Conservation (phyloP, 2,329 filamentous ascomycete species). For the Arthrobotrys conoides region DNA sequence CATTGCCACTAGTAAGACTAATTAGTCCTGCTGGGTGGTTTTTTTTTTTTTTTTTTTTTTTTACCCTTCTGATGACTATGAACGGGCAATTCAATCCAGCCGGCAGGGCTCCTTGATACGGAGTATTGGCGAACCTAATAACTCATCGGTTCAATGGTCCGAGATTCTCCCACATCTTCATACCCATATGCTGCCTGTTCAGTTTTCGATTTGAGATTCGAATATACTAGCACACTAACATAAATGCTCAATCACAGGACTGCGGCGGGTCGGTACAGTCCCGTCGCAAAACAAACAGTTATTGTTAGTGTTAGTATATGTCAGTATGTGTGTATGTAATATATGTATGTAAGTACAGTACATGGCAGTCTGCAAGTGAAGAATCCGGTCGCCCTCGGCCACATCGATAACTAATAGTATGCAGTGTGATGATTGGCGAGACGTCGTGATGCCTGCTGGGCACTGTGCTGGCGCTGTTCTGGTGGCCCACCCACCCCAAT, state of each 20-base stretch:
- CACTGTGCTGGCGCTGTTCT: constrained; percentile 34
- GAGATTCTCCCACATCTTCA: background rate
- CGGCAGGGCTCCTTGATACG: background rate
- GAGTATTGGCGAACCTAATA: constrained; percentile 1
- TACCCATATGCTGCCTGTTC: background rate
- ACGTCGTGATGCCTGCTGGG: constrained; percentile 32
- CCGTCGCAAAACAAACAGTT: constrained; percentile 16
- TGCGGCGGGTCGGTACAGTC: background rate
- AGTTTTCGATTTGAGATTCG: background rate
- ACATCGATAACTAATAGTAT: constrained; percentile 10
- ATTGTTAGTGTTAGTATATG: background rate
- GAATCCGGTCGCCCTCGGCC: constrained; percentile 39
- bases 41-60: background rate
- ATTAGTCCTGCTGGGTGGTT: background rate
- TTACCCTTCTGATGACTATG: background rate
- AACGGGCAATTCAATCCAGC: constrained; percentile 8
- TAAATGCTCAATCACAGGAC: constrained; percentile 10
- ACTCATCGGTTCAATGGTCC: constrained; percentile 1
- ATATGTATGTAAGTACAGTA: no score
- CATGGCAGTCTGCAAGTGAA: constrained; percentile 10
- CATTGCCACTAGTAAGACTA: constrained; percentile 18
- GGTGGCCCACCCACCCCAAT: constrained; percentile 55
- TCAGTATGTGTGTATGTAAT: no score
- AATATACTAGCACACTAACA: background rate
- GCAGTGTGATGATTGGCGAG: constrained; percentile 33